phyloP scores from a whole-genome alignment of 208 protist genomes.

The Strigomonas galati region DNA sequence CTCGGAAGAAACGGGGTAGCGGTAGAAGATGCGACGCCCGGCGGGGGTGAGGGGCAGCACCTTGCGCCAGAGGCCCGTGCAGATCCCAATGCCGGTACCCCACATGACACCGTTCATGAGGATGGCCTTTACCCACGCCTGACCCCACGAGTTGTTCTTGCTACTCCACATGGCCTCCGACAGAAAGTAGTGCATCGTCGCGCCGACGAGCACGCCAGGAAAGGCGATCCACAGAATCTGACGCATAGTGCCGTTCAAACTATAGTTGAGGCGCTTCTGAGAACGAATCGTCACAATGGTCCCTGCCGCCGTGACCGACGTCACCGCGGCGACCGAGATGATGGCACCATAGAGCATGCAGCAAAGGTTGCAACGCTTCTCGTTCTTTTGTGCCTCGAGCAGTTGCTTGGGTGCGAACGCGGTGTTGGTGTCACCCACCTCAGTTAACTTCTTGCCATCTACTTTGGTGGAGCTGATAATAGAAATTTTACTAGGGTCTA shows the following conservation, averaged over 20 bases:
- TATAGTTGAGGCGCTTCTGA: conserved; percentile 77
- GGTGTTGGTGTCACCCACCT: conserved; percentile 37
- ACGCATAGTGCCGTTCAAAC: conserved; percentile 67
- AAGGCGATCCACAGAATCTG: conserved; percentile 70
- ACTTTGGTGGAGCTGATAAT: conserved; percentile 77
- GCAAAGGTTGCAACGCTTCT: conserved; percentile 67
- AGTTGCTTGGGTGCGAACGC: conserved; percentile 25
- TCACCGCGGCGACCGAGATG: conserved; percentile 43
- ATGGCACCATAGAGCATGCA: conserved; percentile 70
- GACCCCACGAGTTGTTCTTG: conserved; percentile 76
- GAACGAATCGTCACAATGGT: conserved; percentile 54
- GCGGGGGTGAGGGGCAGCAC: conserved; percentile 37
- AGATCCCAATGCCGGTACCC: conserved; percentile 37
- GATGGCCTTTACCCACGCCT: conserved; percentile 84
- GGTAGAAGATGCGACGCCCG: conserved; percentile 68
- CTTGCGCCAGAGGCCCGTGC: conserved; percentile 71
- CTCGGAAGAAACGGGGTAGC: conserved; percentile 71
- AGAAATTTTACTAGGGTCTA: conserved; percentile 75
- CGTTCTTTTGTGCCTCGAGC: conserved; percentile 21
- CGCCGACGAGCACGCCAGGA: conserved; percentile 60
- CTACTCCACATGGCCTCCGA: conserved; percentile 85
- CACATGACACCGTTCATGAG: conserved; percentile 63
- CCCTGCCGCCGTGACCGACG: conserved; percentile 39
- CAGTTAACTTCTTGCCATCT: conserved; percentile 47
- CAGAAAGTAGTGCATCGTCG: conserved; percentile 79